These are phyloP conservation scores for Chrysosporium queenslandicum DNA, from an alignment of 2,329 filamentous ascomycete genomes.

Conservation along the genomic window DNA sequence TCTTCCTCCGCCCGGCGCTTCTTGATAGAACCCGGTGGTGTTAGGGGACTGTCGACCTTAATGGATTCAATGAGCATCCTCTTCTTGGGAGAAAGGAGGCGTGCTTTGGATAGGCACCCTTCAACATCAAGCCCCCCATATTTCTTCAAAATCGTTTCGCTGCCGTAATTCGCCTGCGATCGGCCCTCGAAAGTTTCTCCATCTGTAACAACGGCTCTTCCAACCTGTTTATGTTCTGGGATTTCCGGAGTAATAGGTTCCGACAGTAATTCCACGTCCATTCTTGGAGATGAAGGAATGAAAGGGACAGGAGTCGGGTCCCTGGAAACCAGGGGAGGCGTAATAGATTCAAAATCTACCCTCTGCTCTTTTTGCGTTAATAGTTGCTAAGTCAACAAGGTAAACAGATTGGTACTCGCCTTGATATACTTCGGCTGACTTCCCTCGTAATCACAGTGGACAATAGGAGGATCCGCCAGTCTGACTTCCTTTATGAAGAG, in stretches of 20 bases:
- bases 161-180: neutral
- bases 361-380: no score
- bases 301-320: conserved; percentile 34
- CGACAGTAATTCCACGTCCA: conserved; percentile 30
- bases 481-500: conserved; percentile 25
- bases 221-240: conserved; percentile 27
- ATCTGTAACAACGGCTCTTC: conserved; percentile 26
- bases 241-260: conserved; percentile 21
- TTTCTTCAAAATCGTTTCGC: neutral
- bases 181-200: neutral
- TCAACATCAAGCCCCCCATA: neutral
- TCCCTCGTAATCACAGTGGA: neutral
- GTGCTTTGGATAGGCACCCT: neutral
- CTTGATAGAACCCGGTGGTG: conserved; percentile 30
- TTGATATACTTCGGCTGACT: neutral
- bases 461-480: no score
- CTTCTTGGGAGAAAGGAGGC: conserved; percentile 16
- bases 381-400: neutral
- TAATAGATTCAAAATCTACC: conserved; percentile 26
- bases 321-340: conserved; percentile 41
- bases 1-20: conserved; percentile 23
- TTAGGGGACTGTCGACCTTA: conserved; percentile 40
- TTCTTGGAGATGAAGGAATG: conserved; percentile 32
- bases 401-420: neutral
- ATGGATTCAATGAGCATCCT: conserved; percentile 22